These are phyloP conservation scores for Dysphania ambrosioides DNA, from an alignment of 148 eudicot species.

Conservation along the genomic window DNA sequence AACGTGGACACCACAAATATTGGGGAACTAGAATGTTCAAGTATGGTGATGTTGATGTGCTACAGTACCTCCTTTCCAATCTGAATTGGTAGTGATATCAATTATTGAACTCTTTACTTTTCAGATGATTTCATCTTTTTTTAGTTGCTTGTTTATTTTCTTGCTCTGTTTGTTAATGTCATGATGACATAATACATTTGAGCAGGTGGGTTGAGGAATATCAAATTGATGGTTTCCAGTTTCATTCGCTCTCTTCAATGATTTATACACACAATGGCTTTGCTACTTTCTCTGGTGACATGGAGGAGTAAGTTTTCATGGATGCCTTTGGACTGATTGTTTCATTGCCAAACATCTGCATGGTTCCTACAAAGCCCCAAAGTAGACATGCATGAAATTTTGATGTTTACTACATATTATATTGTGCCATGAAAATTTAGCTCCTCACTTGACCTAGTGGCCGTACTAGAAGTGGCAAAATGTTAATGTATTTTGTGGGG, in stretches of 20 bases:
- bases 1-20: constrained; percentile 89
- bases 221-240: constrained; percentile 89
- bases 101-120: constrained; percentile 10
- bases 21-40: constrained; percentile 99
- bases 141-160: not conserved
- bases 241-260: constrained; percentile 96
- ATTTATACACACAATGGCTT: constrained; percentile 96
- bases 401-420: not conserved
- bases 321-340: not conserved
- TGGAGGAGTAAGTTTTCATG: constrained; percentile 77
- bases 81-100: constrained; percentile 66
- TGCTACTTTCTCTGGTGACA: constrained; percentile 79
- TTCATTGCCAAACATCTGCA: constrained; percentile 12
- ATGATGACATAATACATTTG: constrained; percentile 27
- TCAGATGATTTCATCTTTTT: not conserved
- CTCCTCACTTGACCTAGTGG: not conserved
- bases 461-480: too few species aligned
- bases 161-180: not conserved
- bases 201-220: constrained; percentile 96
- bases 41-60: constrained; percentile 87
- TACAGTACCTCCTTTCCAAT: constrained; percentile 91
- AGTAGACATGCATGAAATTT: not conserved
- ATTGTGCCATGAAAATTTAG: not conserved
- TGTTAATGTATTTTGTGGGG: not conserved
- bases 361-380: not conserved